phyloP scores from a whole-genome alignment of 78 protist species.

The Capsaspora owczarzaki region DNA sequence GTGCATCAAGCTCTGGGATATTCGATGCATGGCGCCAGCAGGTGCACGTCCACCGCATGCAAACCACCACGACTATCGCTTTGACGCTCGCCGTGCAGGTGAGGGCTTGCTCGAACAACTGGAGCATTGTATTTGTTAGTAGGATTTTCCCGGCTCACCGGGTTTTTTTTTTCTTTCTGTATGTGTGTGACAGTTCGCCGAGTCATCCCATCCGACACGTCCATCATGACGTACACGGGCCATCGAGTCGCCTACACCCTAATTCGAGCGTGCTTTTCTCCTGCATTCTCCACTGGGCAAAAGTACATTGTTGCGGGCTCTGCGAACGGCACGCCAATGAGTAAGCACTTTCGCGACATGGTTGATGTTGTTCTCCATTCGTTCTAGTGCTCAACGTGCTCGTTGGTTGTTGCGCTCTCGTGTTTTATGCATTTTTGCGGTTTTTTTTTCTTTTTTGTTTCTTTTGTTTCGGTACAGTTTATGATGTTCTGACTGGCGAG shows the following conservation, averaged over 20 bases:
- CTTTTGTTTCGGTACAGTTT: not conserved
- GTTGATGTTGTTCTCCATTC: not conserved
- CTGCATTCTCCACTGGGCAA: slow-evolving; percentile 57
- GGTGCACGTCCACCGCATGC: not conserved
- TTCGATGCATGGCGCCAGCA: slow-evolving; percentile 34
- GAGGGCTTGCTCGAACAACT: not conserved
- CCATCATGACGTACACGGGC: slow-evolving; percentile 39
- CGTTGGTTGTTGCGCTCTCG: not conserved
- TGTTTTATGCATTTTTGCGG: too few species aligned
- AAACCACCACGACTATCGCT: not conserved
- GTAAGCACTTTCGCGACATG: not conserved
- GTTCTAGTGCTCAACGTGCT: not conserved
- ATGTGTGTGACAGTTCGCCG: not conserved
- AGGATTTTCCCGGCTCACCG: not conserved
- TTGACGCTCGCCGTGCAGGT: not conserved
- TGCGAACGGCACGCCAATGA: slow-evolving; percentile 20
- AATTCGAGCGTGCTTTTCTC: slow-evolving; percentile 63
- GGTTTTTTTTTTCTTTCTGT: not conserved
- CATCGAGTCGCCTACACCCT: slow-evolving; percentile 52
- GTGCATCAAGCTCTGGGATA: slow-evolving; percentile 65
- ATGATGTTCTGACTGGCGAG: not conserved
- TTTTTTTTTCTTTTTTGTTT: not conserved
- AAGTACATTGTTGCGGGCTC: slow-evolving; percentile 60
- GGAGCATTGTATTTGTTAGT: not conserved
- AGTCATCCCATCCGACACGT: not conserved